Base-by-base conservation (phyloP, 495 filamentous ascomycete species). In the Talaromyces thailandensis region DNA sequence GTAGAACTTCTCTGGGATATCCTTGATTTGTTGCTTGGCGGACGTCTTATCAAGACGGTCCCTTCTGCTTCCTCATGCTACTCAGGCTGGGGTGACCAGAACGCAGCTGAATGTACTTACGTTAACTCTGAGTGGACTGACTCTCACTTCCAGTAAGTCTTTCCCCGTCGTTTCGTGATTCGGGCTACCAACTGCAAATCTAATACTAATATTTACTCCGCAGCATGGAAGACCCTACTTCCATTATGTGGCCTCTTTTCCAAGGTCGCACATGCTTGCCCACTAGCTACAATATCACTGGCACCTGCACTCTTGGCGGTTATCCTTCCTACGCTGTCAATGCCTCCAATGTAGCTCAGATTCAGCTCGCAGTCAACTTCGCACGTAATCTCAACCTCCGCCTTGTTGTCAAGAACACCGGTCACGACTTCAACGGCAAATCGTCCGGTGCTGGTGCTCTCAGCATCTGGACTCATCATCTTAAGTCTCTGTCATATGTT, bases 341-440 rank as follows among this genome's bases (percentile, higher is more conserved):
- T 45, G 85, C 79, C 2, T 80, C 71, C 45, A 82, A 66, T 4
- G 79, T 80, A 16, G 75, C 75, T 56, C 79, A 90, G 60, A 71
- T 88, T 31, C 80, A 83, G 62, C 73, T 78, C 8, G 81, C 82
- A 0, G 77, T 89, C 18, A 83, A 83, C 67, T 88, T 88, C 73
- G 86, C 86, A 2, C 75, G 80, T 51, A 81, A 87, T 23, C 73
- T 74, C 23, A 80, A 81, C 24, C 62, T 89, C 0, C 74, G 86
- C 43, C 71, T 91, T 2, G 74, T 85, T 0, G 77, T 89, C 58
- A 88, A 88, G 76, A 90, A 88, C 64, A 92, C 87, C 2, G 88
- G 88, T 28, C 87, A 89, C 64, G 85, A 87, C 66, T 86, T 83
- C 72, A 73, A 71, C 35, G 85, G 82, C 60, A 85, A 84, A 70